phyloP scores from a whole-genome alignment of 1,139 yeast genomes.

The Geotrichum restrictum region DNA sequence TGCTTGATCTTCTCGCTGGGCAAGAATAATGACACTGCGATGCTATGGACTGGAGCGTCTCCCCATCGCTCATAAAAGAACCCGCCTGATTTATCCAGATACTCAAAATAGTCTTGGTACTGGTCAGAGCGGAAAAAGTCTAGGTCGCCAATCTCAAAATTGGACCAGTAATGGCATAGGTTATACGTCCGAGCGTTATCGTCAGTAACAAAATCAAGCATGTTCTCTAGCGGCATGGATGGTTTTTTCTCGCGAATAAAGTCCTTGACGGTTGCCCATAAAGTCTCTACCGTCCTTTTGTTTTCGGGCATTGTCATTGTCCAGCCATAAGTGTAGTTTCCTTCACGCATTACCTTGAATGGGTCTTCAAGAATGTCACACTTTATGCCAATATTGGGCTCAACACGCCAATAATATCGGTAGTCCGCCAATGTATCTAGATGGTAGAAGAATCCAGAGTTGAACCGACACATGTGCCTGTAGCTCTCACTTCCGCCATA shows the following conservation, averaged over 20 bases:
- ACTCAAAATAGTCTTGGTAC: constrained; percentile 56
- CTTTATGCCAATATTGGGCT: constrained; percentile 57
- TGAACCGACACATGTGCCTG: constrained; percentile 74
- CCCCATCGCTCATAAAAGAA: constrained; percentile 84
- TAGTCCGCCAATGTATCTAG: constrained; percentile 53
- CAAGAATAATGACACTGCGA: constrained; percentile 71
- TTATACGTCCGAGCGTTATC: constrained; percentile 56
- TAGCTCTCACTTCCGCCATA: constrained; percentile 63
- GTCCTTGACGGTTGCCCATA: constrained; percentile 56
- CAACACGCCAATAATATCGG: constrained; percentile 71
- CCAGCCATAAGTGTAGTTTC: constrained; percentile 61
- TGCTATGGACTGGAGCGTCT: constrained; percentile 79
- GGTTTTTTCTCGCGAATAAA: constrained; percentile 54
- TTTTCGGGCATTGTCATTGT: constrained; percentile 64
- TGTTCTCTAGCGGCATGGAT: constrained; percentile 55
- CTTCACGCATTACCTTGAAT: constrained; percentile 57
- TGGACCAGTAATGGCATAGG: constrained; percentile 78
- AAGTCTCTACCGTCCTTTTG: constrained; percentile 52
- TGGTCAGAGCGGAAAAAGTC: constrained; percentile 64
- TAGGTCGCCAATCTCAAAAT: constrained; percentile 72
- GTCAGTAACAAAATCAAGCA: constrained; percentile 66
- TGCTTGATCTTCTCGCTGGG: constrained; percentile 65
- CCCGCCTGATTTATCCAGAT: constrained; percentile 61
- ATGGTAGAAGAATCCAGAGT: constrained; percentile 61
- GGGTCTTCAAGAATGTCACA: constrained; percentile 67